phyloP scores from a whole-genome alignment of 176 grass and related monocot genomes.

The Canna indica region DNA sequence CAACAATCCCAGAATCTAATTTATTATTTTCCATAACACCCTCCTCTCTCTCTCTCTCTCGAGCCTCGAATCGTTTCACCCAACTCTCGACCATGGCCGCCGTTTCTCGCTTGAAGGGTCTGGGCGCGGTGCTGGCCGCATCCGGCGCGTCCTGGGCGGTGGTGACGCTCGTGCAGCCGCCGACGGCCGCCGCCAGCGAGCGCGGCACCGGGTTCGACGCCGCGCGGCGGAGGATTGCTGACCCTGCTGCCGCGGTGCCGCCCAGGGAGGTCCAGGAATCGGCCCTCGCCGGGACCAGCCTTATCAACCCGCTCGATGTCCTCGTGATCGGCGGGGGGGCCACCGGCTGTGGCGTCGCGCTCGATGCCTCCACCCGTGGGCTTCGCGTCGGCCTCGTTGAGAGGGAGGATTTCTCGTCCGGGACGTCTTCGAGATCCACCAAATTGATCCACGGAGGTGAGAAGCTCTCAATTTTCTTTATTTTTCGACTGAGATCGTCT shows the following conservation, averaged over 20 bases:
- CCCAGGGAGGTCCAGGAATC: constrained; percentile 47
- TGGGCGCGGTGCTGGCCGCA: constrained; percentile 39
- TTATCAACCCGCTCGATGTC: constrained; percentile 53
- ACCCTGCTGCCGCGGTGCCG: constrained; percentile 32
- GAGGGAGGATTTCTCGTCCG: constrained; percentile 94
- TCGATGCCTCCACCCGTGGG: constrained; percentile 74
- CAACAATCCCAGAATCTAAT: no score
- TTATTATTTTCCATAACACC: no score
- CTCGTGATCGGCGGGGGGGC: constrained; percentile 76
- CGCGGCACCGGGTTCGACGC: constrained; percentile 27
- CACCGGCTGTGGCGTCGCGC: constrained; percentile 71
- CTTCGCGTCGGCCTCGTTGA: constrained; percentile 91
- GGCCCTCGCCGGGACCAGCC: constrained; percentile 42
- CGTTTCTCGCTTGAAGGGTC: constrained; percentile 42
- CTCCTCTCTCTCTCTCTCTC: no score
- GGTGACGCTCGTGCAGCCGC: constrained; percentile 11
- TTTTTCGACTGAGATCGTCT: neutral
- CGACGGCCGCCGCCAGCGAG: constrained; percentile 26
- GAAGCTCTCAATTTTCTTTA: neutral
- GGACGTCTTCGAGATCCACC: constrained; percentile 86
- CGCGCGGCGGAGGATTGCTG: constrained; percentile 35
- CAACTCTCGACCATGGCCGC: neutral
- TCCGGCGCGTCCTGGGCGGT: constrained; percentile 36
- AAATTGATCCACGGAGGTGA: constrained; percentile 90
- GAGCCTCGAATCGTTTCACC: no score